phyloP scores from a whole-genome alignment of 2,329 filamentous ascomycete species.

The Exophiala alcalophila region DNA sequence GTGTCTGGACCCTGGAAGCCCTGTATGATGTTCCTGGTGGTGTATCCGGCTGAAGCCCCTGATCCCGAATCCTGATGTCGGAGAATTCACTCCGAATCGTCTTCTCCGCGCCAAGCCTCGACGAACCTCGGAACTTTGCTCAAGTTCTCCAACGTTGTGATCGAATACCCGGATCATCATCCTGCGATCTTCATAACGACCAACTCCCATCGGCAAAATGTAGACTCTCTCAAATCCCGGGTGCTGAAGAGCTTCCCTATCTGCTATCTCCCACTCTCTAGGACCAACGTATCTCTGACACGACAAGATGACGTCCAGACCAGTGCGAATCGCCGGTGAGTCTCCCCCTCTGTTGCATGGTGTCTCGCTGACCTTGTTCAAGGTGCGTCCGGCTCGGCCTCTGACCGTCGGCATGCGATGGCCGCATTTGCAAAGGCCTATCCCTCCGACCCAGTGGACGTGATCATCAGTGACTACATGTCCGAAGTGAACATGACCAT shows the following conservation, averaged over 20 bases:
- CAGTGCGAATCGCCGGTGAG: constrained; percentile 23
- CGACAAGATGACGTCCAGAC: constrained; percentile 16
- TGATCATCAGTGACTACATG: constrained; percentile 50
- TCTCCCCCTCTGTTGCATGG: background rate
- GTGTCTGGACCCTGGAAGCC: too few relatives aligned
- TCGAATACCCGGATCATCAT: too few relatives aligned
- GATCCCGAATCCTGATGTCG: too few relatives aligned
- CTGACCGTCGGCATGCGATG: constrained; percentile 47
- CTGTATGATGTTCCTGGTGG: too few relatives aligned
- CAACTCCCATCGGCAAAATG: background rate
- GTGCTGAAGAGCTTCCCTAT: background rate
- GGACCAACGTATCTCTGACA: too few relatives aligned
- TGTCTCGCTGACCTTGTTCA: background rate
- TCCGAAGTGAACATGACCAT: constrained; percentile 54
- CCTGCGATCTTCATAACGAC: background rate
- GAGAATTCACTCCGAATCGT: background rate
- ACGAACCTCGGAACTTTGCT: constrained; percentile 15
- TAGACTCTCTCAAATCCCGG: background rate
- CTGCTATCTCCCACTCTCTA: background rate
- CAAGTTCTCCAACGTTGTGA: constrained; percentile 20
- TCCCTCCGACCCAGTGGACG: constrained; percentile 46
- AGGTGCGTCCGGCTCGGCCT: constrained; percentile 46
- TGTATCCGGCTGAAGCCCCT: too few relatives aligned
- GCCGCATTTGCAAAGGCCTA: constrained; percentile 42
- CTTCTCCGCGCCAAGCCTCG: constrained; percentile 5